Percentiles rank a stretch among this genome's conserved stretches.
Conservation (phyloP, 2,329 filamentous ascomycete genomes). For the Aspergillus calidoustus region DNA sequence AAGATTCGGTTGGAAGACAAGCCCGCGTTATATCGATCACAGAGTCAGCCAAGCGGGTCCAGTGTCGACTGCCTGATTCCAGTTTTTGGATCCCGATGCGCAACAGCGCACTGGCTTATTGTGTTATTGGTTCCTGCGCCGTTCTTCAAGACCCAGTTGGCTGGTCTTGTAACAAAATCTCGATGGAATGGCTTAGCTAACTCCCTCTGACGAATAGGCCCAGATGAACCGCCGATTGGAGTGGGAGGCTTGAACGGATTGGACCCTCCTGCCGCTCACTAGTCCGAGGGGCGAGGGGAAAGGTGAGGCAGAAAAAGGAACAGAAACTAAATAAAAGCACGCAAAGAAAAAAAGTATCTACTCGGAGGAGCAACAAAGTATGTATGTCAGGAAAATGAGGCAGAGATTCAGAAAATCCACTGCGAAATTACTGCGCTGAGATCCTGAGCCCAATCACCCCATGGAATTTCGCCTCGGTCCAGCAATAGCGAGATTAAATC, state of each 20-base stretch:
- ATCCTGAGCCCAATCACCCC: not conserved
- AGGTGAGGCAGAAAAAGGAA: constrained; percentile 12
- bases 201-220: constrained; percentile 14
- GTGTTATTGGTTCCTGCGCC: constrained; percentile 20
- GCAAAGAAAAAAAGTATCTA: constrained; percentile 10
- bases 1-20: constrained; percentile 12
- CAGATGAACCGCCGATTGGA: constrained; percentile 13
- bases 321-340: constrained; percentile 8
- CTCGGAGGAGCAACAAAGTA: not conserved
- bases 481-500: not conserved
- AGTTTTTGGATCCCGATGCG: constrained; percentile 12
- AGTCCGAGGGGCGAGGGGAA: constrained; percentile 15
- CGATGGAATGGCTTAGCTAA: constrained; percentile 18
- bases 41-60: constrained; percentile 17
- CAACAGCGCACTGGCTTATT: constrained; percentile 12
- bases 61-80: not conserved
- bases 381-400: constrained; percentile 1
- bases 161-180: constrained; percentile 20
- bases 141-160: constrained; percentile 24
- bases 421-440: not conserved
- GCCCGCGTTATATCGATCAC: constrained; percentile 22
- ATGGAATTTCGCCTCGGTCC: constrained; percentile 7
- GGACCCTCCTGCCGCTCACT: constrained; percentile 18
- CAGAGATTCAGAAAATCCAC: not conserved
- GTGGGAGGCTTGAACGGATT: constrained; percentile 7